A percentile compares a stretch with the other conserved stretches of the same genome.
phyloP scores from a whole-genome alignment of 2,329 filamentous ascomycete genomes.

The Geosmithia flava region DNA sequence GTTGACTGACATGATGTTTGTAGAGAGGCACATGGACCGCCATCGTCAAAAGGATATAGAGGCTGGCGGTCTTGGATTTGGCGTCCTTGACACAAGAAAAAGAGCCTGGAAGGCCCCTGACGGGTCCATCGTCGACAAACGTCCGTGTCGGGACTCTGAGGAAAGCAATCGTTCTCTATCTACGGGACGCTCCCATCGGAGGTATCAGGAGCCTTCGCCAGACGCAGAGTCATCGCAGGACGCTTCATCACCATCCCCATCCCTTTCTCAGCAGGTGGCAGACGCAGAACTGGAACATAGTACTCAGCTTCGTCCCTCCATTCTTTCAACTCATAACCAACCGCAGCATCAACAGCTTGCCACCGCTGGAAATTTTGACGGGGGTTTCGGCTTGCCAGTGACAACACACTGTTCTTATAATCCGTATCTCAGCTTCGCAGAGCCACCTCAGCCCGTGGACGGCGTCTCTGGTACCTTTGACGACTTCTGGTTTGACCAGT shows the following conservation, averaged over 20 bases:
- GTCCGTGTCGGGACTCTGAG: slow-evolving; percentile 8
- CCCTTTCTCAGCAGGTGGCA: background rate
- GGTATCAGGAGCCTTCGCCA: background rate
- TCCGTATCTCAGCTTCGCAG: background rate
- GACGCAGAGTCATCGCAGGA: background rate
- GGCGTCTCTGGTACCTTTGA: background rate
- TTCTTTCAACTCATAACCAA: background rate
- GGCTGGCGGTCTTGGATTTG: slow-evolving; percentile 37
- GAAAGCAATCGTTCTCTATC: background rate
- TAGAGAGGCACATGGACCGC: slow-evolving; percentile 45
- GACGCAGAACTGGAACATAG: background rate
- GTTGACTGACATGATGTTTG: background rate
- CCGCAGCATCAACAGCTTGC: background rate
- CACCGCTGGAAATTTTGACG: background rate
- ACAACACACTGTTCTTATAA: background rate
- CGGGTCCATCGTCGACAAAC: slow-evolving; percentile 36
- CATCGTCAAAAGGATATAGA: slow-evolving; percentile 41
- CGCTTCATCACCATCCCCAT: background rate
- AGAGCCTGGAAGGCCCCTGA: slow-evolving; percentile 41
- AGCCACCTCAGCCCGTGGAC: background rate
- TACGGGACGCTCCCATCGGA: background rate
- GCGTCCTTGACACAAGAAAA: slow-evolving; percentile 40
- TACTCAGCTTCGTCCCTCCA: no score
- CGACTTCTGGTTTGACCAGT: background rate
- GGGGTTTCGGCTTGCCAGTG: background rate